phyloP scores from a whole-genome alignment of 2,329 filamentous ascomycete genomes.

The Aspergillus sp. region DNA sequence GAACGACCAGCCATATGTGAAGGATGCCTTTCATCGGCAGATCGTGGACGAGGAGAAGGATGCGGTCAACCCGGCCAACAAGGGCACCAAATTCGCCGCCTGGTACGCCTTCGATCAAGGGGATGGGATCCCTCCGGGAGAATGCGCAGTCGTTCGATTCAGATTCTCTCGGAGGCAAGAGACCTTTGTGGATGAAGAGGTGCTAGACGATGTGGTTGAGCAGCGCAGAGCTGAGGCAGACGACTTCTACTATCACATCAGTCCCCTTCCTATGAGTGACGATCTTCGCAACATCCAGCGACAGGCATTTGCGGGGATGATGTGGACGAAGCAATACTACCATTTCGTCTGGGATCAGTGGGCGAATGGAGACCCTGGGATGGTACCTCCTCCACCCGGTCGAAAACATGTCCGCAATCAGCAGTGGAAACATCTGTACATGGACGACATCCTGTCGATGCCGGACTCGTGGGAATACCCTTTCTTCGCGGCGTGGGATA shows the following conservation, averaged over 20 bases:
- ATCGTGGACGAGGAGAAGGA: slow-evolving; percentile 79
- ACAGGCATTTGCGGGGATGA: slow-evolving; percentile 92
- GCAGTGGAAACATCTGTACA: slow-evolving; percentile 91
- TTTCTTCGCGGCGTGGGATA: slow-evolving; percentile 97
- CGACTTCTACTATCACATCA: slow-evolving; percentile 92
- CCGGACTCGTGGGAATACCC: slow-evolving; percentile 98
- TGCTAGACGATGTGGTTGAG: slow-evolving; percentile 88
- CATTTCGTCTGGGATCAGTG: slow-evolving; percentile 97
- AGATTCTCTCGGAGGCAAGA: slow-evolving; percentile 74
- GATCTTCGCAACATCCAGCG: slow-evolving; percentile 93
- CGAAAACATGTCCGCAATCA: slow-evolving; percentile 80
- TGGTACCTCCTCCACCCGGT: slow-evolving; percentile 78
- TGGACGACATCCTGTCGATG: slow-evolving; percentile 96
- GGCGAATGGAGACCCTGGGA: slow-evolving; percentile 87
- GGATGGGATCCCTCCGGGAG: slow-evolving; percentile 80
- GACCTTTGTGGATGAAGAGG: slow-evolving; percentile 83
- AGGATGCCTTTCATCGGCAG: slow-evolving; percentile 88
- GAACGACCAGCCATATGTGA: slow-evolving; percentile 82
- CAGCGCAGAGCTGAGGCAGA: slow-evolving; percentile 84
- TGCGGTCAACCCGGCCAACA: slow-evolving; percentile 74
- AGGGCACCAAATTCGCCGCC: slow-evolving; percentile 83
- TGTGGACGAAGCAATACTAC: slow-evolving; percentile 98
- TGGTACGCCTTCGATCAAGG: slow-evolving; percentile 92
- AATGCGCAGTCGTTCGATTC: slow-evolving; percentile 94
- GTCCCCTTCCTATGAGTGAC: slow-evolving; percentile 87